A percentile compares a stretch with the other conserved stretches of the same genome.
Evolutionary conservation across 2,329 filamentous ascomycete species (phyloP).

Genomic region (Aspergillus flavus): DNA sequence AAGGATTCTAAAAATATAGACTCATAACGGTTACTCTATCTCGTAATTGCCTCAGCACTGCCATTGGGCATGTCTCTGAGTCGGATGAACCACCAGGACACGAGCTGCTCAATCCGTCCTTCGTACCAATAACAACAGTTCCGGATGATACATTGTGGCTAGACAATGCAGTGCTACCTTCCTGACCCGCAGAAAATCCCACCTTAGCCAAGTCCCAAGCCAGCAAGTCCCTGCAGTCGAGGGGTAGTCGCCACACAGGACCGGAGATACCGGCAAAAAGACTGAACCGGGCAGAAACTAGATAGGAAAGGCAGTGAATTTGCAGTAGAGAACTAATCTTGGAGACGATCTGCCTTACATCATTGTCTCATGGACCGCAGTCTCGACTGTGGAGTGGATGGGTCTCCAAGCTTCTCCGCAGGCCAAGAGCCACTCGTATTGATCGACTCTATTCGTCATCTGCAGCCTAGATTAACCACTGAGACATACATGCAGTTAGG

Average conservation of each 20-base stretch:
- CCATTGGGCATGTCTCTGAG: conserved; percentile 9
- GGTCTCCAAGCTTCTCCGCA: conserved; percentile 4
- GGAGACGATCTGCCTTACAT: conserved; percentile 5
- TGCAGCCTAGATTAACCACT: neutral
- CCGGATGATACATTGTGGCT: neutral
- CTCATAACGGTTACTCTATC: neutral
- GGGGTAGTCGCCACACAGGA: neutral
- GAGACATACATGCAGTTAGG: conserved; percentile 8
- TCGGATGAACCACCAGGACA: neutral
- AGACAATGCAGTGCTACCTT: conserved; percentile 6
- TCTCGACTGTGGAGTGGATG: neutral
- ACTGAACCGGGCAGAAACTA: neutral
- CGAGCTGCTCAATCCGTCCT: neutral
- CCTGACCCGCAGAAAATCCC: neutral
- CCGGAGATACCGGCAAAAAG: neutral
- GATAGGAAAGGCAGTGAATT: neutral
- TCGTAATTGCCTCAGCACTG: neutral
- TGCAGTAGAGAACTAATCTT: neutral
- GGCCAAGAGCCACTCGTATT: conserved; percentile 7
- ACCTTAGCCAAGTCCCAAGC: neutral
- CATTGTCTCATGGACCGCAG: conserved; percentile 8
- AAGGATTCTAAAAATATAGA: neutral
- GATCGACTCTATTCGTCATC: neutral
- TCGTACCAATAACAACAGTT: conserved; percentile 4
- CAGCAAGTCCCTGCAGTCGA: neutral